phyloP scores from a whole-genome alignment of 345 rosid species.

The Adansonia digitata region DNA sequence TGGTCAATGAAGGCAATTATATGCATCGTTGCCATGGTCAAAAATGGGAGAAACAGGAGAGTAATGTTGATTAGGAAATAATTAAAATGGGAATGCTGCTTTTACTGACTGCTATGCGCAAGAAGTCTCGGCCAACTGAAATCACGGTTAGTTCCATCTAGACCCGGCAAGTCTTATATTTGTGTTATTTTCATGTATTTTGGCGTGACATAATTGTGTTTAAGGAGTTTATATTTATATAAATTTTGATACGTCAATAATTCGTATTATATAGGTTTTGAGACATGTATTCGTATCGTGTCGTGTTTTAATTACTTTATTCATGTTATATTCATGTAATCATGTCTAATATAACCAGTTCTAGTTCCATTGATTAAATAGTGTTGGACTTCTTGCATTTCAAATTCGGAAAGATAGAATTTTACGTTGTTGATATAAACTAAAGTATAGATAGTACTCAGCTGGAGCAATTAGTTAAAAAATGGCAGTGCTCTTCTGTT shows the following conservation, averaged over 20 bases:
- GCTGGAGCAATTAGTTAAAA: not conserved
- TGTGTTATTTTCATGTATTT: too few species aligned
- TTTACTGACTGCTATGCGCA: not conserved
- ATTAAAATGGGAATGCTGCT: slow-evolving; percentile 4
- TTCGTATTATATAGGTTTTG: too few species aligned
- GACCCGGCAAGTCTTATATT: too few species aligned
- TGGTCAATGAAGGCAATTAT: not conserved
- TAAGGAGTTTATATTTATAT: too few species aligned
- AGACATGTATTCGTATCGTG: too few species aligned
- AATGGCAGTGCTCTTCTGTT: not conserved
- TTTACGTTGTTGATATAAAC: not conserved
- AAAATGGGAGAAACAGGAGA: not conserved
- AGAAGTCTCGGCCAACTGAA: not conserved
- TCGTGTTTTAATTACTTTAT: too few species aligned
- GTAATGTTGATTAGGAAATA: slow-evolving; percentile 4
- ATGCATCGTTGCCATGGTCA: not conserved
- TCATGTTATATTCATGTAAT: too few species aligned
- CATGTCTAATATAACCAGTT: too few species aligned
- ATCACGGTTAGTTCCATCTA: too few species aligned
- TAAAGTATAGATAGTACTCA: not conserved
- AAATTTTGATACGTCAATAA: too few species aligned
- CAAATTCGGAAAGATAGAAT: not conserved
- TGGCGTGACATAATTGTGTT: too few species aligned
- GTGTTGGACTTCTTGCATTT: not conserved
- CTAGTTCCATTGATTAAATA: not conserved